Conservation (phyloP, 345 rosid species). For the Kernera saxatilis region DNA sequence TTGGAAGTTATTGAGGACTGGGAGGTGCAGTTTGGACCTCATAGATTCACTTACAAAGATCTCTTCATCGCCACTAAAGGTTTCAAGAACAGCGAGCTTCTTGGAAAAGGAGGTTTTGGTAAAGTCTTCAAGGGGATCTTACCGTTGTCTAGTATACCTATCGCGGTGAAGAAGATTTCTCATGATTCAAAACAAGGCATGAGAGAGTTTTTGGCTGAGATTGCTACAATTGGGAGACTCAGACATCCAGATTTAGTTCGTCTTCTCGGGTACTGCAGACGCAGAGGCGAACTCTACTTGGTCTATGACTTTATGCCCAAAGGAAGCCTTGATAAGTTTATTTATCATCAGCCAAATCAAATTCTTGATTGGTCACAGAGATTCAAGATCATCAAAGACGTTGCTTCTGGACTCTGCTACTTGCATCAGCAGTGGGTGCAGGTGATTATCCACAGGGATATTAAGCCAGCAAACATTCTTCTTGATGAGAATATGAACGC, state of each 20-base stretch:
- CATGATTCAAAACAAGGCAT: slow-evolving; percentile 59
- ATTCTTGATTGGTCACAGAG: slow-evolving; percentile 64
- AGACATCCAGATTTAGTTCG: slow-evolving; percentile 64
- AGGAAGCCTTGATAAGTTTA: slow-evolving; percentile 62
- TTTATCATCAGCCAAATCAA: slow-evolving; percentile 13
- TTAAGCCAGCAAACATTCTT: slow-evolving; percentile 73
- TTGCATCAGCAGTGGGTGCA: slow-evolving; percentile 47
- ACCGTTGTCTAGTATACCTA: slow-evolving; percentile 32
- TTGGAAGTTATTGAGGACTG: slow-evolving; percentile 48
- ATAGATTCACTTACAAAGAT: slow-evolving; percentile 53
- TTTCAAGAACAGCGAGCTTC: slow-evolving; percentile 51
- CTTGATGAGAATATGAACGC: slow-evolving; percentile 65
- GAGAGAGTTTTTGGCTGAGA: slow-evolving; percentile 70
- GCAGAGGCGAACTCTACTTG: slow-evolving; percentile 51
- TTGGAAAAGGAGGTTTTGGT: slow-evolving; percentile 80
- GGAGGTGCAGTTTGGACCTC: slow-evolving; percentile 69
- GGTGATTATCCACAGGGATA: slow-evolving; percentile 71
- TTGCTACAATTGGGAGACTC: slow-evolving; percentile 62
- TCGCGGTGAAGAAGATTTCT: slow-evolving; percentile 65
- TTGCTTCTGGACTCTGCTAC: slow-evolving; percentile 49
- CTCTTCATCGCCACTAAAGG: slow-evolving; percentile 55
- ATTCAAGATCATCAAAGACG: slow-evolving; percentile 54
- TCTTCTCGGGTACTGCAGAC: slow-evolving; percentile 75
- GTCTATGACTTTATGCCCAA: slow-evolving; percentile 65
- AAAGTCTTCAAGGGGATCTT: slow-evolving; percentile 54